Conservation (phyloP, 2,329 filamentous ascomycete genomes). For the Capronia coronata region DNA sequence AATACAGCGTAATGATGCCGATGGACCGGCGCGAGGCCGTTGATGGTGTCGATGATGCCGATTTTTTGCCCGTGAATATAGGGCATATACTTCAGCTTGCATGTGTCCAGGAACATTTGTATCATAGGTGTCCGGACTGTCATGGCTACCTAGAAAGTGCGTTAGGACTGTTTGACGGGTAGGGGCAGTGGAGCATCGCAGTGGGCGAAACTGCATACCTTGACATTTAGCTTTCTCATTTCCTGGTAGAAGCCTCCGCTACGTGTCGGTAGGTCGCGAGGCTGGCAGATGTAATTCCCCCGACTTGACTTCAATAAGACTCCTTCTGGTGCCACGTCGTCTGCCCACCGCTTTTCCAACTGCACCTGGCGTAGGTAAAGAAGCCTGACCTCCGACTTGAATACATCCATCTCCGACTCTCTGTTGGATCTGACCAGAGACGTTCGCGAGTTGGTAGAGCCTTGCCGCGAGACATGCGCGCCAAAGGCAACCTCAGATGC, state of each 20-base stretch:
- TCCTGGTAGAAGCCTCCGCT: constrained; percentile 38
- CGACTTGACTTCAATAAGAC: constrained; percentile 49
- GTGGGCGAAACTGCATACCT: not conserved
- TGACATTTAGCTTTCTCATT: constrained; percentile 30
- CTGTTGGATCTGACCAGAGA: too few relatives aligned
- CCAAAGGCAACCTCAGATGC: too few relatives aligned
- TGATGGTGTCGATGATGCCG: constrained; percentile 55
- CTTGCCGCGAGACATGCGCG: too few relatives aligned
- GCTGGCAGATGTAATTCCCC: constrained; percentile 47
- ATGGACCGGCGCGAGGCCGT: constrained; percentile 52
- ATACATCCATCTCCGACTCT: not conserved
- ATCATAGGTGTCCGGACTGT: constrained; percentile 61
- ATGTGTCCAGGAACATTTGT: constrained; percentile 51
- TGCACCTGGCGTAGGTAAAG: constrained; percentile 12
- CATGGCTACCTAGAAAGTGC: constrained; percentile 57
- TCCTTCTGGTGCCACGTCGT: constrained; percentile 38
- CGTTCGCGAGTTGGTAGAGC: too few relatives aligned
- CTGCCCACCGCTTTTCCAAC: constrained; percentile 13
- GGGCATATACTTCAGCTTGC: constrained; percentile 52
- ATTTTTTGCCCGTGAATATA: constrained; percentile 48
- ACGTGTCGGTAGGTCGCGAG: constrained; percentile 41
- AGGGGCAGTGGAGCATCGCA: not conserved
- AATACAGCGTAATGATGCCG: constrained; percentile 61
- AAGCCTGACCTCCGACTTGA: constrained; percentile 11
- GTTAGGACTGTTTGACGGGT: constrained; percentile 38